phyloP scores from a whole-genome alignment of 345 rosid species.

The Pugionium dolabratum region DNA sequence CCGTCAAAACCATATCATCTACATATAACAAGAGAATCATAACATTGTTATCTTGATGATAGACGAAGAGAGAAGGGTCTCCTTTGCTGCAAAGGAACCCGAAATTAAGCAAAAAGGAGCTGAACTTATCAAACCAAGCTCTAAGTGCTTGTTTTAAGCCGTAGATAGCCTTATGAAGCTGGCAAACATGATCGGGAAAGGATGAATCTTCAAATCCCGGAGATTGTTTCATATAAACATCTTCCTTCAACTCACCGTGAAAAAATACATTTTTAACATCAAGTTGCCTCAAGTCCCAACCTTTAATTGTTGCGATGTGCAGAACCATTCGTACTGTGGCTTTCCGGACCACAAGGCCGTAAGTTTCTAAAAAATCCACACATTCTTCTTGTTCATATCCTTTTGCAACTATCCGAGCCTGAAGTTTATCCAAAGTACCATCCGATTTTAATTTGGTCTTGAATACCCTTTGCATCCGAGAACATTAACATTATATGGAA shows the following conservation, averaged over 20 bases:
- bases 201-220: neutral
- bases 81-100: neutral
- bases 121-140: neutral
- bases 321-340: neutral
- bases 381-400: constrained; percentile 1
- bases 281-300: neutral
- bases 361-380: neutral
- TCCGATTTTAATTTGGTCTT: neutral
- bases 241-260: neutral
- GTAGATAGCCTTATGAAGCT: neutral
- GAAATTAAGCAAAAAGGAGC: no score
- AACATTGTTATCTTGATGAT: no score
- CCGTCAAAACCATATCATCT: neutral
- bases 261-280: neutral
- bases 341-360: neutral
- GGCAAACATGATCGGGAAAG: neutral
- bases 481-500: neutral
- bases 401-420: neutral
- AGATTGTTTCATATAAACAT: neutral
- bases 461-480: neutral
- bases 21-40: neutral
- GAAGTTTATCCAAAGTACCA: neutral
- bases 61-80: neutral
- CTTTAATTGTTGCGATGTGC: neutral
- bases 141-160: neutral